Conservation (phyloP, 2,329 filamentous ascomycete genomes). For the Fusarium cyanostomum region DNA sequence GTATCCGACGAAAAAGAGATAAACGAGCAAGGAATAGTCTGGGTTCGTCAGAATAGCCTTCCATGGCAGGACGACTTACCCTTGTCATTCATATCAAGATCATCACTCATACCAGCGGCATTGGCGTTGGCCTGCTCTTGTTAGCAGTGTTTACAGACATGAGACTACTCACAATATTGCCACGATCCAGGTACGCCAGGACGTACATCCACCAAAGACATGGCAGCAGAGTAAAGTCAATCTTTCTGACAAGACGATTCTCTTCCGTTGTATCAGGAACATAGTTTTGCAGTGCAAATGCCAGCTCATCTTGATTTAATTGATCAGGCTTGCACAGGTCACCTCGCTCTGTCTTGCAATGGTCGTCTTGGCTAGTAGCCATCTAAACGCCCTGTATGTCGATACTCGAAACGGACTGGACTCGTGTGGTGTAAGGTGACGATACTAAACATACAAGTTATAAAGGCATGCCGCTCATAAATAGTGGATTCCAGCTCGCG, state of each 20-base stretch:
- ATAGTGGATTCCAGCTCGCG: too few relatives aligned
- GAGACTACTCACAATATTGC: constrained; percentile 40
- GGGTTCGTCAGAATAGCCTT: too few relatives aligned
- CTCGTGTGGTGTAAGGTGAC: too few relatives aligned
- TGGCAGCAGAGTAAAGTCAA: constrained; percentile 59
- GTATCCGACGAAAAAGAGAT: constrained; percentile 61
- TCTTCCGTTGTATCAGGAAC: constrained; percentile 28
- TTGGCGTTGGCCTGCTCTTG: not conserved
- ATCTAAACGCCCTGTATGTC: too few relatives aligned
- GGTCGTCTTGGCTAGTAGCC: too few relatives aligned
- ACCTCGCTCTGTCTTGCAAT: too few relatives aligned
- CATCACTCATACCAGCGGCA: constrained; percentile 1
- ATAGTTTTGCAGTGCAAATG: constrained; percentile 11
- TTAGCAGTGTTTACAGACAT: not conserved
- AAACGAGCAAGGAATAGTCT: constrained; percentile 4
- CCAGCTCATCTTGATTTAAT: constrained; percentile 1
- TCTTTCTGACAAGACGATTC: constrained; percentile 54
- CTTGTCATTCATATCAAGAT: not conserved
- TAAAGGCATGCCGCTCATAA: too few relatives aligned
- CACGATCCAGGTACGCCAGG: constrained; percentile 43
- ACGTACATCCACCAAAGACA: constrained; percentile 52
- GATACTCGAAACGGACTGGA: too few relatives aligned
- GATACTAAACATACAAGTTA: too few relatives aligned
- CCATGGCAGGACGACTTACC: not conserved
- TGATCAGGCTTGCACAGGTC: too few relatives aligned